Conservation (phyloP, 108 stramenopile genomes). For the Skeletonema costatum region DNA sequence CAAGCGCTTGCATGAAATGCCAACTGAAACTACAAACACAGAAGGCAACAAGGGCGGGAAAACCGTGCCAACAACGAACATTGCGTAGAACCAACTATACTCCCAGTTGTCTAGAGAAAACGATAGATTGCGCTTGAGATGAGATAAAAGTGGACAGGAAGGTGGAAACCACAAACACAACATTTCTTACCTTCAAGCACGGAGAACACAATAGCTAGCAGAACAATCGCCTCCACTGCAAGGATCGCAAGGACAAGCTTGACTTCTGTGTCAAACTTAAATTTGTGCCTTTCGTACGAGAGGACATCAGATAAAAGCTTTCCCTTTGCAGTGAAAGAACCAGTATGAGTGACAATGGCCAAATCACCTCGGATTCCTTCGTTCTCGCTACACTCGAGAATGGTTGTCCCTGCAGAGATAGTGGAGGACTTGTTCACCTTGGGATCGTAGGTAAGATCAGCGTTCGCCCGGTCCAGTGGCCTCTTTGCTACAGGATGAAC, state of each 20-base stretch:
- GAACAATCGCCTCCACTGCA: slow-evolving; percentile 47
- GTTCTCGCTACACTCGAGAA: slow-evolving; percentile 50
- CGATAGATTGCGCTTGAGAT: background rate
- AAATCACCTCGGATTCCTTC: slow-evolving; percentile 35
- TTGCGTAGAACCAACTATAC: slow-evolving; percentile 60
- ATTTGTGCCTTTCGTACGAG: slow-evolving; percentile 64
- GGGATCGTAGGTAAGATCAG: slow-evolving; percentile 24
- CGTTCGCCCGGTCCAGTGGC: slow-evolving; percentile 41
- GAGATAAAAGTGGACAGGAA: background rate
- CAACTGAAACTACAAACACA: slow-evolving; percentile 69
- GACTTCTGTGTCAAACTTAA: slow-evolving; percentile 74
- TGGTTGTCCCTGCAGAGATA: slow-evolving; percentile 64
- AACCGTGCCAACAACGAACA: slow-evolving; percentile 48
- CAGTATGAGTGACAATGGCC: slow-evolving; percentile 60
- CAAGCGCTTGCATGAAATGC: slow-evolving; percentile 63
- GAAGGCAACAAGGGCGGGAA: slow-evolving; percentile 70
- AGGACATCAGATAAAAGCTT: slow-evolving; percentile 62
- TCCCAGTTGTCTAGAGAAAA: slow-evolving; percentile 43
- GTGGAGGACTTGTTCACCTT: slow-evolving; percentile 54
- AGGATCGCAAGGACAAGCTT: slow-evolving; percentile 54
- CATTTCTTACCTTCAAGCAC: slow-evolving; percentile 26
- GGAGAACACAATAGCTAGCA: slow-evolving; percentile 41
- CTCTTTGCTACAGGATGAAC: slow-evolving; percentile 60
- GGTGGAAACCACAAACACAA: background rate
- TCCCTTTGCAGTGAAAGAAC: slow-evolving; percentile 67